A percentile compares a stretch with the other conserved stretches of the same genome.
phyloP scores from a whole-genome alignment of 257 asterid genomes.

The Capsicum pubescens region DNA sequence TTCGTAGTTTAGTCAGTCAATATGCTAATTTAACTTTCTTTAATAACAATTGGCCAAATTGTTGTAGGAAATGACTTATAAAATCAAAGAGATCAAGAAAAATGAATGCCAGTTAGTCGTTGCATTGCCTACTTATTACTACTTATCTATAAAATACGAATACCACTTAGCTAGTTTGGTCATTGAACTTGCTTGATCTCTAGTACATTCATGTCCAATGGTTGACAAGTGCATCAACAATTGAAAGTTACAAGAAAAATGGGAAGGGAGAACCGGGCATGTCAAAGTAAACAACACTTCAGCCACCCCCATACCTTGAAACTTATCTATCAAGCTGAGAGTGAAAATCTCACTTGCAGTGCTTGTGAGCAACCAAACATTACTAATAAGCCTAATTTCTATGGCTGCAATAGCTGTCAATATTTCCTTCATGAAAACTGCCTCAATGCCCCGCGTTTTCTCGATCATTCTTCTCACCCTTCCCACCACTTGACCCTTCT shows the following conservation, averaged over 20 bases:
- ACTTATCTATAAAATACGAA: neutral
- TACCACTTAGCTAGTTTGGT: neutral
- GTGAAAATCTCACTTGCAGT: conserved; percentile 34
- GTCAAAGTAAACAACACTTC: conserved; percentile 41
- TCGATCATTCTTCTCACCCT: conserved; percentile 42
- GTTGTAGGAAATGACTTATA: neutral
- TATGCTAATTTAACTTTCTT: neutral
- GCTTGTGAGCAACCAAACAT: conserved; percentile 29
- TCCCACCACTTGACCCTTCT: conserved; percentile 43
- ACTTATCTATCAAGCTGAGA: conserved; percentile 27
- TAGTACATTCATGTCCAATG: neutral
- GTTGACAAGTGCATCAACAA: neutral
- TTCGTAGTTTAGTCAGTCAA: neutral
- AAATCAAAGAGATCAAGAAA: neutral
- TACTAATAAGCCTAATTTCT: conserved; percentile 23
- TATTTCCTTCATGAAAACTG: conserved; percentile 44
- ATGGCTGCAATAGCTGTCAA: conserved; percentile 43
- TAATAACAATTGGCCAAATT: neutral
- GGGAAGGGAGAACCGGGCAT: conserved; percentile 15
- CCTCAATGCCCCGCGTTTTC: conserved; percentile 43
- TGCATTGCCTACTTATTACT: neutral
- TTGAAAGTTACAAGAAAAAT: neutral
- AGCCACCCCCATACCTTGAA: conserved; percentile 58
- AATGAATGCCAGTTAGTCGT: neutral
- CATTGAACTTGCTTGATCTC: neutral